Evolutionary conservation across 495 filamentous ascomycete species (phyloP).

Genomic region (Hypoxylon intermedium): DNA sequence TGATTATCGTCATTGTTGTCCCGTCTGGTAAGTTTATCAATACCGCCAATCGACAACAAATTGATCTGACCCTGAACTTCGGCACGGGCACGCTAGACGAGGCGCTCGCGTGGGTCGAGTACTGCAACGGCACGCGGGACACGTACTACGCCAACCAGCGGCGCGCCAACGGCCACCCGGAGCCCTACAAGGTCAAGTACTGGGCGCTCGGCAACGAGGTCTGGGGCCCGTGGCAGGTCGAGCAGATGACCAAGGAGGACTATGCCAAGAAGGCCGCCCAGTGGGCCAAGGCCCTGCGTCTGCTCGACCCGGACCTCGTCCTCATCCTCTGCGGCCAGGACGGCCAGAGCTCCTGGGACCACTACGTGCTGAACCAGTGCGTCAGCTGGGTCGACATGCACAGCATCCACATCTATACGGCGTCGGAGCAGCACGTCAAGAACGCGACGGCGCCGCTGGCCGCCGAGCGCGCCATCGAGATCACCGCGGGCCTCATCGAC

Average conservation of each 20-base stretch:
- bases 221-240: slow-evolving; percentile 83
- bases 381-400: slow-evolving; percentile 74
- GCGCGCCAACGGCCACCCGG: slow-evolving; percentile 70
- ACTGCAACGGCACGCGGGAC: slow-evolving; percentile 75
- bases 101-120: slow-evolving; percentile 79
- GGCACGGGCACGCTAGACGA: slow-evolving; percentile 77
- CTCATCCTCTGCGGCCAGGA: slow-evolving; percentile 77
- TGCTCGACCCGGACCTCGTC: slow-evolving; percentile 70
- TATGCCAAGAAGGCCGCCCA: slow-evolving; percentile 79
- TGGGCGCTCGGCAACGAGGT: slow-evolving; percentile 74
- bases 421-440: slow-evolving; percentile 54
- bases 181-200: slow-evolving; percentile 74
- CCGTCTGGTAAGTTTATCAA: no score
- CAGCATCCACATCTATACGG: slow-evolving; percentile 72
- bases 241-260: slow-evolving; percentile 74
- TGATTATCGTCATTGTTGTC: no score
- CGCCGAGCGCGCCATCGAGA: slow-evolving; percentile 77
- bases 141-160: slow-evolving; percentile 82
- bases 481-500: slow-evolving; percentile 71
- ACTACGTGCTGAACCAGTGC: slow-evolving; percentile 72
- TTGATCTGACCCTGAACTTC: slow-evolving; percentile 79
- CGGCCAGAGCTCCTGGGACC: slow-evolving; percentile 73
- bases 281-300: slow-evolving; percentile 82
- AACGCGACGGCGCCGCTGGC: slow-evolving; percentile 72
- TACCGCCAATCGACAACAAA: no score